Evolutionary conservation across 768 basidiomycete genomes (phyloP).

Genomic region (Crucibulum laeve): DNA sequence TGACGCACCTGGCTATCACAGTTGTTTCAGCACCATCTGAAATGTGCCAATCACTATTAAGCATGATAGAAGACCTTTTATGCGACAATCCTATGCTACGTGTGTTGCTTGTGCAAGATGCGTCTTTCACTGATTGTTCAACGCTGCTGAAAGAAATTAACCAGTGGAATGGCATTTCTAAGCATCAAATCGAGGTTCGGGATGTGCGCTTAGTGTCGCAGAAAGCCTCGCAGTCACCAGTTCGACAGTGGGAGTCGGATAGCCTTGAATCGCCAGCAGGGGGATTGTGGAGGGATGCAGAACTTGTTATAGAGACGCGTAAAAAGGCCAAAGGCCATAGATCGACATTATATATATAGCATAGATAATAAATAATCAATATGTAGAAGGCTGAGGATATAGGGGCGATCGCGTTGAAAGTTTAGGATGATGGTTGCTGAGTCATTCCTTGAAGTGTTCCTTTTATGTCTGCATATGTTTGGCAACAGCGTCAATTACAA

Average conservation of each 20-base stretch:
- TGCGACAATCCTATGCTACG: not conserved
- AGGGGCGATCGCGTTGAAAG: too few relatives aligned
- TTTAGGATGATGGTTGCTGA: too few relatives aligned
- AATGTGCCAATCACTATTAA: not conserved
- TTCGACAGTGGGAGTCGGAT: not conserved
- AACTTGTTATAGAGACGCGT: too few relatives aligned
- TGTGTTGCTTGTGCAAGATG: not conserved
- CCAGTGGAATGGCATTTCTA: not conserved
- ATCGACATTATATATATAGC: too few relatives aligned
- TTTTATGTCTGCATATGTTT: too few relatives aligned
- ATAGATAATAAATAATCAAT: too few relatives aligned
- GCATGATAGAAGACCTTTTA: not conserved
- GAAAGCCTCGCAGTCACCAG: not conserved
- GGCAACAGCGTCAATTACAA: not conserved
- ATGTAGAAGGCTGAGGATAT: too few relatives aligned
- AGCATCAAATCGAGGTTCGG: not conserved
- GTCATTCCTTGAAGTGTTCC: too few relatives aligned
- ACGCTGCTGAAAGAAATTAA: not conserved
- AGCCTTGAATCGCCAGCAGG: slow-evolving; percentile 1
- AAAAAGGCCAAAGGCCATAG: slow-evolving; percentile 81
- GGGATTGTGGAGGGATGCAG: slow-evolving; percentile 6
- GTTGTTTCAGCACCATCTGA: not conserved
- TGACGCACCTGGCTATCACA: not conserved
- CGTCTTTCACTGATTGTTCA: not conserved
- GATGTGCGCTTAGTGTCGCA: not conserved